Conservation (phyloP, 768 basidiomycete species). For the Leccinum truebloodii region DNA sequence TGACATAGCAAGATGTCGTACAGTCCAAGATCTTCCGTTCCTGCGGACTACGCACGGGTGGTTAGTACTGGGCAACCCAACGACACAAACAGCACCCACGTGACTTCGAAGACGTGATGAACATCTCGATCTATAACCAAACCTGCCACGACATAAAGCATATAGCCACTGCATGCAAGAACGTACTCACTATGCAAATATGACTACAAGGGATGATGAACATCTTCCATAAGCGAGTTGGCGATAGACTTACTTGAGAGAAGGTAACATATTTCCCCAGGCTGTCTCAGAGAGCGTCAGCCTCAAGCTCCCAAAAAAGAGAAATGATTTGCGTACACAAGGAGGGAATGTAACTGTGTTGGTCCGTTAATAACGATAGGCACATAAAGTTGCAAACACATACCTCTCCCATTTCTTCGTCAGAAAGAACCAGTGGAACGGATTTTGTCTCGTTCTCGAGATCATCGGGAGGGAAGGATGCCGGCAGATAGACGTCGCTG, state of each 20-base stretch:
- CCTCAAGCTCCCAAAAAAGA: conserved; percentile 11
- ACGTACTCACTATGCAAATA: conserved; percentile 21
- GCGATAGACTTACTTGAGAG: conserved; percentile 21
- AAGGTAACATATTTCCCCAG: conserved; percentile 33
- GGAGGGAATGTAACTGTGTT: conserved; percentile 52
- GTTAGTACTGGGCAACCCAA: conserved; percentile 10
- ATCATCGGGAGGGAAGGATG: conserved; percentile 47
- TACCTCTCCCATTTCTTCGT: conserved; percentile 52
- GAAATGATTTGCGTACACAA: conserved; percentile 45
- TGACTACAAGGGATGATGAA: conserved; percentile 20
- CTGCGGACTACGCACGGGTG: conserved; percentile 33
- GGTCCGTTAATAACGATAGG: neutral
- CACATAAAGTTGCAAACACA: neutral
- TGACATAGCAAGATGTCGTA: conserved; percentile 59
- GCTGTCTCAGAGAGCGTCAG: conserved; percentile 42
- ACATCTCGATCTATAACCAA: conserved; percentile 26
- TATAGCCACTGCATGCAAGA: neutral
- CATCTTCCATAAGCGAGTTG: conserved; percentile 38
- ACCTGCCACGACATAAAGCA: conserved; percentile 12
- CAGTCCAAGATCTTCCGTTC: conserved; percentile 63
- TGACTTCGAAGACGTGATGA: conserved; percentile 30
- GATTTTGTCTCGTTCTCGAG: conserved; percentile 19
- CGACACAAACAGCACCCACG: conserved; percentile 12
- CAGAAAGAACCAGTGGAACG: conserved; percentile 36
- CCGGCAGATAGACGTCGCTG: conserved; percentile 48